These are phyloP conservation scores for Dipteronia sinensis DNA, from an alignment of 345 rosid species.

Conservation along the genomic window DNA sequence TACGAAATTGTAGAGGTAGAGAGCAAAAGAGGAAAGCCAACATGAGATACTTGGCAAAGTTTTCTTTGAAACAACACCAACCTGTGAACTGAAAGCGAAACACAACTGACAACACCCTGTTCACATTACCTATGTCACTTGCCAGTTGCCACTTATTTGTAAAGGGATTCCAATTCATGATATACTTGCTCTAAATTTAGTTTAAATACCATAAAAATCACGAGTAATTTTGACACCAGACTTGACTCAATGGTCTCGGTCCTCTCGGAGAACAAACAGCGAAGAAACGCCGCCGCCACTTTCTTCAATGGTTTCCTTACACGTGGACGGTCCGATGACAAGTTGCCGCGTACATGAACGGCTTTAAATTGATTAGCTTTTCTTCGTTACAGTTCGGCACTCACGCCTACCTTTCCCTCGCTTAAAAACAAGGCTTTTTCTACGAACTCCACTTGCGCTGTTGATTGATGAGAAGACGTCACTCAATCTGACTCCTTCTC, in stretches of 20 bases:
- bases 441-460: background rate
- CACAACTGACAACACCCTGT: constrained; percentile 4
- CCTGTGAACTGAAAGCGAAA: background rate
- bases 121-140: background rate
- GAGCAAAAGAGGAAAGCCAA: constrained; percentile 9
- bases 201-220: no score
- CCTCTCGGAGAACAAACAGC: background rate
- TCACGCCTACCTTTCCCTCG: constrained; percentile 5
- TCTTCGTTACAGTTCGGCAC: background rate
- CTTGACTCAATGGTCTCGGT: background rate
- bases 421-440: background rate
- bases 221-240: background rate
- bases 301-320: background rate
- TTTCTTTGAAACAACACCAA: background rate
- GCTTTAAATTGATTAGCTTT: background rate
- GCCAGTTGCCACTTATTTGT: constrained; percentile 4
- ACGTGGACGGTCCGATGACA: background rate
- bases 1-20: constrained; percentile 3
- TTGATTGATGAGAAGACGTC: background rate
- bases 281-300: background rate
- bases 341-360: background rate
- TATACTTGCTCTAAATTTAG: no score
- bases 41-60: background rate
- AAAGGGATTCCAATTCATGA: no score
- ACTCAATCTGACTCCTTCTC: background rate